A percentile compares a stretch with the other conserved stretches of the same genome.
Evolutionary conservation across 805 yeast species (phyloP).

Genomic region (Lipomyces oligophaga): DNA sequence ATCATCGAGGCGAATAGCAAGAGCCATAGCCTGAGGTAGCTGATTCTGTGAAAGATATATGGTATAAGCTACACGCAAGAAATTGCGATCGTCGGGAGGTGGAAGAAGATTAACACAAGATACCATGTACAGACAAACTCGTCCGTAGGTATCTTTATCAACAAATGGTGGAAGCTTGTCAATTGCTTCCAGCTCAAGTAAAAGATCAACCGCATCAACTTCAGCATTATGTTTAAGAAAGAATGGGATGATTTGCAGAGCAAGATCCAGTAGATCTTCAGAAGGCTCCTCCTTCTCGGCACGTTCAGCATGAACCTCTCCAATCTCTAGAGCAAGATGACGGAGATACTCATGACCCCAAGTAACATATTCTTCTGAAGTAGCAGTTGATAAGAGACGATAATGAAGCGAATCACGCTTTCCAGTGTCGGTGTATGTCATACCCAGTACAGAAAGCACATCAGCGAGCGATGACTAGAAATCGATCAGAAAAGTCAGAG

Average conservation of each 20-base stretch:
- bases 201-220: conserved; percentile 94
- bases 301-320: conserved; percentile 59
- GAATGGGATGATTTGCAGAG: conserved; percentile 77
- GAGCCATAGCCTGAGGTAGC: conserved; percentile 81
- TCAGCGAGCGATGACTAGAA: conserved; percentile 60
- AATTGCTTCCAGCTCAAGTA: conserved; percentile 83
- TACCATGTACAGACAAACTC: conserved; percentile 75
- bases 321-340: conserved; percentile 91
- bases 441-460: conserved; percentile 85
- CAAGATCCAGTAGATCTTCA: conserved; percentile 54
- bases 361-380: conserved; percentile 56
- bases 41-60: conserved; percentile 76
- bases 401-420: conserved; percentile 75
- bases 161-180: conserved; percentile 79
- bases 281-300: conserved; percentile 32
- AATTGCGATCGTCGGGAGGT: conserved; percentile 86
- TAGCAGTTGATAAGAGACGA: conserved; percentile 55
- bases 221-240: conserved; percentile 94
- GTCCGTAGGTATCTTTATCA: conserved; percentile 74
- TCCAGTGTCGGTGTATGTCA: conserved; percentile 85
- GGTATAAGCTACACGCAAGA: conserved; percentile 81
- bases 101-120: conserved; percentile 95
- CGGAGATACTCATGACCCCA: conserved; percentile 99
- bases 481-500: not conserved
- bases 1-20: conserved; percentile 87